phyloP scores from a whole-genome alignment of 1,284 basidiomycete species.

The Cutaneotrichosporon sp. region DNA sequence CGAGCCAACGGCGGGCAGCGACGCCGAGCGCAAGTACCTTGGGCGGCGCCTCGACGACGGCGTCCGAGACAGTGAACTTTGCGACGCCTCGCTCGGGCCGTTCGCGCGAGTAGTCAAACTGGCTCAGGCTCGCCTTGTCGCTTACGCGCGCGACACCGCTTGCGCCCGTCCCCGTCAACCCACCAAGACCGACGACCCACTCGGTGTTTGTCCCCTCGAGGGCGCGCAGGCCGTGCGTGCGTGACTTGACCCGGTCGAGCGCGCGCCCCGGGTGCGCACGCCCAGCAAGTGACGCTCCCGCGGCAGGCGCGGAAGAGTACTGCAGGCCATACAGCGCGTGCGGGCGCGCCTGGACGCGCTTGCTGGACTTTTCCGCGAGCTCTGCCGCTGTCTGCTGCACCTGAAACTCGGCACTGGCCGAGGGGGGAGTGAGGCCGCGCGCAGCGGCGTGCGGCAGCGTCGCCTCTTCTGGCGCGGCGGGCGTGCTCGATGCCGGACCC shows the following conservation, averaged over 20 bases:
- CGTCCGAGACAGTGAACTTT: slow-evolving; percentile 29
- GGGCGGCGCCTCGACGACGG: slow-evolving; percentile 26
- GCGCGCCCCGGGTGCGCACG: slow-evolving; percentile 17
- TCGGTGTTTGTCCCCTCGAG: slow-evolving; percentile 24
- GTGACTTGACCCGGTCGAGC: slow-evolving; percentile 17
- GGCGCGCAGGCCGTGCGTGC: slow-evolving; percentile 21
- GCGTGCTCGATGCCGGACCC: neutral
- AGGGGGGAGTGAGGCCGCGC: neutral
- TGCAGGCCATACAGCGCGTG: slow-evolving; percentile 36
- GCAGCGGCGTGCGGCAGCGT: slow-evolving; percentile 14
- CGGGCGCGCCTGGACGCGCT: slow-evolving; percentile 24
- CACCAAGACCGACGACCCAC: slow-evolving; percentile 42
- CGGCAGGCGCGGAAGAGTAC: slow-evolving; percentile 28
- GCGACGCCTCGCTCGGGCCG: slow-evolving; percentile 22
- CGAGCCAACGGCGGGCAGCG: slow-evolving; percentile 5
- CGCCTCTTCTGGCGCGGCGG: slow-evolving; percentile 7
- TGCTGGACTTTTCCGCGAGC: slow-evolving; percentile 11
- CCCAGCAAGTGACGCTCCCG: slow-evolving; percentile 8
- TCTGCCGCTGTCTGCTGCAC: slow-evolving; percentile 14
- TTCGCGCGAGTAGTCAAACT: slow-evolving; percentile 31
- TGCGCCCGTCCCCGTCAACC: slow-evolving; percentile 28
- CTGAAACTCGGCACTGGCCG: slow-evolving; percentile 26
- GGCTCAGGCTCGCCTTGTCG: slow-evolving; percentile 10
- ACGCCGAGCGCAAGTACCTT: slow-evolving; percentile 27
- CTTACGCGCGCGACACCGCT: slow-evolving; percentile 10